These are phyloP conservation scores for Pogostemon cablin DNA, from an alignment of 257 asterid genomes.

Conservation along the genomic window DNA sequence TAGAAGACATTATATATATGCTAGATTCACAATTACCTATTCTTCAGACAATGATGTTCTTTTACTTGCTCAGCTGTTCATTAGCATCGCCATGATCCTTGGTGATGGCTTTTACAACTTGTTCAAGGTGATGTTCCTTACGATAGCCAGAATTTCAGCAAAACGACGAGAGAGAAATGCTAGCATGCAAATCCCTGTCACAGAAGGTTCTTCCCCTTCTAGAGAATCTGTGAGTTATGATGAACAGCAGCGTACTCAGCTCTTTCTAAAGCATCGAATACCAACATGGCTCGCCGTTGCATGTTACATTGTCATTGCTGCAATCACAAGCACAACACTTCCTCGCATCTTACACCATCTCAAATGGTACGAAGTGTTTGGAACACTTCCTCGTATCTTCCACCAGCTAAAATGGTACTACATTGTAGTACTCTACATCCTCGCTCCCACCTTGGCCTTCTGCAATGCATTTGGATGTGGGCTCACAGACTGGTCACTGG, in stretches of 20 bases:
- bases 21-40: too few species aligned
- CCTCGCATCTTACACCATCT: conserved; percentile 40
- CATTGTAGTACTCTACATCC: conserved; percentile 47
- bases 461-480: conserved; percentile 71
- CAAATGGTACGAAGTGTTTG: too few species aligned
- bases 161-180: conserved; percentile 19
- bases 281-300: conserved; percentile 51
- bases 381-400: conserved; percentile 56
- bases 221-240: conserved; percentile 30
- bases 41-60: too few species aligned
- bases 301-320: conserved; percentile 50
- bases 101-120: conserved; percentile 90
- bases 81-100: conserved; percentile 76
- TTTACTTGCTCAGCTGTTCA: conserved; percentile 56
- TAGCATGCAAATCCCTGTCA: background rate
- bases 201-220: background rate
- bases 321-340: conserved; percentile 47
- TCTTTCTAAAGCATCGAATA: conserved; percentile 61
- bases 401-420: conserved; percentile 62
- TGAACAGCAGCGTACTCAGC: conserved; percentile 48
- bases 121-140: conserved; percentile 55
- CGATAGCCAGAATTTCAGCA: conserved; percentile 41
- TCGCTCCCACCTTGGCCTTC: conserved; percentile 65
- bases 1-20: too few species aligned
- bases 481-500: conserved; percentile 73